Evolutionary conservation across 208 protist species (phyloP).

Genomic region (Leishmania major): DNA sequence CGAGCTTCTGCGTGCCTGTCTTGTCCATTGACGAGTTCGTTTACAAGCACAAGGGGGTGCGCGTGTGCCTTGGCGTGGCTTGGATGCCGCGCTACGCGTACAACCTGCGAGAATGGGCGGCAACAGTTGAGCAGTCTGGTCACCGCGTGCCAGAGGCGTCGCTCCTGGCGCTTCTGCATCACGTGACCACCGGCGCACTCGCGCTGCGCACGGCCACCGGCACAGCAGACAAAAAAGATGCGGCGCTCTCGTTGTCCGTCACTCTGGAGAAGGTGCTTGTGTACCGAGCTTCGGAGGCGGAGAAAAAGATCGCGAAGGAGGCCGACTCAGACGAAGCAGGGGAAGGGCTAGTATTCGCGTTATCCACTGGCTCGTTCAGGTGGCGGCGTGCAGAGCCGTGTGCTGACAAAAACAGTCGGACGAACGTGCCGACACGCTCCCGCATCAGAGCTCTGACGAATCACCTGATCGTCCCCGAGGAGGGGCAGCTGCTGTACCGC

Average conservation of each 20-base stretch:
- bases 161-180: constrained; percentile 39
- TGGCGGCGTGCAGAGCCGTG: not conserved
- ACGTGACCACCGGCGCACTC: constrained; percentile 37
- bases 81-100: constrained; percentile 73
- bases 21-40: constrained; percentile 42
- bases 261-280: constrained; percentile 22
- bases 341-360: constrained; percentile 1
- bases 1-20: constrained; percentile 55
- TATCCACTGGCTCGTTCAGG: not conserved
- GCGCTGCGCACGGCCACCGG: constrained; percentile 27
- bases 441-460: not conserved
- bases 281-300: not conserved
- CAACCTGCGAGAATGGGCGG: constrained; percentile 56
- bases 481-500: constrained; percentile 4
- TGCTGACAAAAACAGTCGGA: not conserved
- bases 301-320: not conserved
- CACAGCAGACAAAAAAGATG: not conserved
- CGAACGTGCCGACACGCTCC: not conserved
- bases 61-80: constrained; percentile 46
- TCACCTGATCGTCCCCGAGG: not conserved
- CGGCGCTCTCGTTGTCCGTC: not conserved
- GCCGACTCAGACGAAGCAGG: not conserved
- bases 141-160: constrained; percentile 41
- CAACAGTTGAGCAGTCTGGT: constrained; percentile 6
- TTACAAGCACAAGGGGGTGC: constrained; percentile 33